These are phyloP conservation scores for Cladophialophora chaetospira DNA, from an alignment of 2,329 filamentous ascomycete species.

Conservation along the genomic window DNA sequence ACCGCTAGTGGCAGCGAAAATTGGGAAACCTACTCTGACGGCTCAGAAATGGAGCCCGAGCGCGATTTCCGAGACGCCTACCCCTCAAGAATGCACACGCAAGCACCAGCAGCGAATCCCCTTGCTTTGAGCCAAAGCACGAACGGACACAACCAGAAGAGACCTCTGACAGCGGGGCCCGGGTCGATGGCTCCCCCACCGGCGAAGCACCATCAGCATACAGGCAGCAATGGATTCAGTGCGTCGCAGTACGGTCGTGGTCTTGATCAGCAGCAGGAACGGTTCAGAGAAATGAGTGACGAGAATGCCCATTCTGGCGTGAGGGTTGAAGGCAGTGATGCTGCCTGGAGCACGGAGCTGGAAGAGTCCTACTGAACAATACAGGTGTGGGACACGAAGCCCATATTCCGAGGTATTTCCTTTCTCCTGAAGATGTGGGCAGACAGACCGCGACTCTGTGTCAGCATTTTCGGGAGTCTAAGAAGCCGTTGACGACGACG, in stretches of 20 bases:
- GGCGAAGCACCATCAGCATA: conserved; percentile 35
- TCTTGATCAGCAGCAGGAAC: conserved; percentile 1
- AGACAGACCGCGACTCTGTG: no score
- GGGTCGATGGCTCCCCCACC: conserved; percentile 35
- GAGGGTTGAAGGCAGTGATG: conserved; percentile 31
- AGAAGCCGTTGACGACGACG: no score
- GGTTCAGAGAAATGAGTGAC: conserved; percentile 26
- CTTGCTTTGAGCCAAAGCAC: conserved; percentile 21
- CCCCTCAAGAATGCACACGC: conserved; percentile 55
- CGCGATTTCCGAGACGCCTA: conserved; percentile 75
- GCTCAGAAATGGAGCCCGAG: conserved; percentile 73
- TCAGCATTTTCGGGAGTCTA: no score
- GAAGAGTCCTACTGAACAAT: conserved; percentile 32
- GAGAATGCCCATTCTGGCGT: conserved; percentile 22
- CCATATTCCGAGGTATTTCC: not conserved
- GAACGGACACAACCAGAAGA: conserved; percentile 28
- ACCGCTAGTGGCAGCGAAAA: conserved; percentile 86
- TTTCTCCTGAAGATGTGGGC: not conserved
- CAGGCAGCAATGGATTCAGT: conserved; percentile 3
- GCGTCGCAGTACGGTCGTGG: conserved; percentile 8
- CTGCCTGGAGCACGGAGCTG: conserved; percentile 33
- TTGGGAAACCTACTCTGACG: conserved; percentile 95
- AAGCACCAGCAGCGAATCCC: conserved; percentile 20
- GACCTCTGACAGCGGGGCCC: conserved; percentile 14
- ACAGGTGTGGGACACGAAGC: no score